phyloP scores from a whole-genome alignment of 371 early-diverging fungal species.

The Zychaea mexicana region DNA sequence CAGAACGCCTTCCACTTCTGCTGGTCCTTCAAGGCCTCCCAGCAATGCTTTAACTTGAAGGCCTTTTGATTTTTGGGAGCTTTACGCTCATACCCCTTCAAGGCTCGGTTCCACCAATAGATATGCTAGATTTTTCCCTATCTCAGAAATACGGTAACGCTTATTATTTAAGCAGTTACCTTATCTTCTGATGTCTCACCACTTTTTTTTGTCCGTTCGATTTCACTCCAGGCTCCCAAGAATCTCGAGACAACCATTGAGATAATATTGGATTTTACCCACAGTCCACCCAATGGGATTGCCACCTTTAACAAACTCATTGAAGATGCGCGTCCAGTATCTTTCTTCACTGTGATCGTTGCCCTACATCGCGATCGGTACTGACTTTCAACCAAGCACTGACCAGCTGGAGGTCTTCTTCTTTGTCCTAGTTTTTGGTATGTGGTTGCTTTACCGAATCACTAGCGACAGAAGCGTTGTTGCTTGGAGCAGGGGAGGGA shows the following conservation, averaged over 20 bases:
- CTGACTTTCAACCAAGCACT: background rate
- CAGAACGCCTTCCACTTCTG: background rate
- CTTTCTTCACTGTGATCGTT: background rate
- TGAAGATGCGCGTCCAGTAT: background rate
- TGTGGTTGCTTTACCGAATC: background rate
- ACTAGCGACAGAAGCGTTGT: too few relatives aligned
- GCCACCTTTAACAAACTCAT: background rate
- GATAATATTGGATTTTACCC: background rate
- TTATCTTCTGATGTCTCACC: background rate
- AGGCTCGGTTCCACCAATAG: background rate
- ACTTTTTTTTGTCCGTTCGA: background rate
- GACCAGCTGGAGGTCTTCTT: background rate
- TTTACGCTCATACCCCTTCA: background rate
- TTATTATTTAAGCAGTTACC: background rate
- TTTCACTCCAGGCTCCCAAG: too few relatives aligned
- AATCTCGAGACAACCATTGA: background rate
- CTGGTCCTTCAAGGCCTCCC: background rate
- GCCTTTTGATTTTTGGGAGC: background rate
- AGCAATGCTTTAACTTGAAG: background rate
- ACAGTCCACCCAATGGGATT: background rate
- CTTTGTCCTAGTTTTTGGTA: background rate
- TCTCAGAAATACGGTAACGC: too few relatives aligned
- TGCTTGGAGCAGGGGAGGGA: too few relatives aligned
- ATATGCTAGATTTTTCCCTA: background rate
- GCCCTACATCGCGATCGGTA: background rate